phyloP scores from a whole-genome alignment of 2,329 filamentous ascomycete species.

The Diaporthe batatas region DNA sequence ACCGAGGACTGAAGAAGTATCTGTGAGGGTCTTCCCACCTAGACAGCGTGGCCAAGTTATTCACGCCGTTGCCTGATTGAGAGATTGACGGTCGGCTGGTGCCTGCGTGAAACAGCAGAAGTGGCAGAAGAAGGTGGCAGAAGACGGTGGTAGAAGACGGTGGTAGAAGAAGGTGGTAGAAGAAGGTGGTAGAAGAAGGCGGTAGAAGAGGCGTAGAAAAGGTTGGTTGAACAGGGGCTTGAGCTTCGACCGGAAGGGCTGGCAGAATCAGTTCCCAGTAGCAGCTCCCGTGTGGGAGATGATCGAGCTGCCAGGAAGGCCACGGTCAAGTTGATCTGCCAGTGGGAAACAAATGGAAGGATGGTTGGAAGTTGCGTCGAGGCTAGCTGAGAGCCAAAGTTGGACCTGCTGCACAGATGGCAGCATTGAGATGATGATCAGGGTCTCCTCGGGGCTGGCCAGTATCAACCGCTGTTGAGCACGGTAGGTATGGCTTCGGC shows the following conservation, averaged over 20 bases:
- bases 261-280: neutral
- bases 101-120: neutral
- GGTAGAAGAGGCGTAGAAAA: no score
- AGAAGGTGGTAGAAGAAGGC: no score
- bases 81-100: neutral
- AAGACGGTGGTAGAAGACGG: no score
- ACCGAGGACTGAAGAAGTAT: neutral
- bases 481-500: no score
- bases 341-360: neutral
- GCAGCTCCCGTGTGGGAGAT: neutral
- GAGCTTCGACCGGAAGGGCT: neutral
- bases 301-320: neutral
- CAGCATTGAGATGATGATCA: no score
- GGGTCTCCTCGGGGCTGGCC: no score
- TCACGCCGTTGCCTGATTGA: neutral
- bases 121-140: no score
- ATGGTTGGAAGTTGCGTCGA: neutral
- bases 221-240: no score
- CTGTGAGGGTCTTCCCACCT: no score
- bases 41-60: neutral
- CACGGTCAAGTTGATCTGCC: neutral
- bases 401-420: neutral
- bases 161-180: no score
- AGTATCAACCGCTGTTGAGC: neutral
- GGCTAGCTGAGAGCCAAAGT: neutral